Percentiles rank a stretch among this genome's conserved stretches.
phyloP scores from a whole-genome alignment of 1,284 basidiomycete species.

The Heliocybe sulcata region DNA sequence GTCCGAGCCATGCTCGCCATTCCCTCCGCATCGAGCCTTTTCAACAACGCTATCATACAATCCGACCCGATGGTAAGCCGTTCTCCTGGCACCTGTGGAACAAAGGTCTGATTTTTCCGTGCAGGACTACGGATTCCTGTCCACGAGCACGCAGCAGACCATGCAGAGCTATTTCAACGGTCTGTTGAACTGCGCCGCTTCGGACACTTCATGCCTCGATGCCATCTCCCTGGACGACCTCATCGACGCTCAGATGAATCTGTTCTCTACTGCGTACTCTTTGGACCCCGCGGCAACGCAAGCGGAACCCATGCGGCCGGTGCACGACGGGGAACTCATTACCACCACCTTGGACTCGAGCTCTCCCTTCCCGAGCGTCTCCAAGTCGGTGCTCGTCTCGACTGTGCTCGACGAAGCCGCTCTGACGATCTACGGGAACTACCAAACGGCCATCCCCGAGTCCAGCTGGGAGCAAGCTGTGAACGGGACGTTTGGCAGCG shows the following conservation, averaged over 20 bases:
- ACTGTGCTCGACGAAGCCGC: constrained; percentile 69
- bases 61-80: constrained; percentile 76
- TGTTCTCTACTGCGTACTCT: constrained; percentile 31
- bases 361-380: constrained; percentile 42
- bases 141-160: constrained; percentile 40
- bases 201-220: constrained; percentile 44
- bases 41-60: constrained; percentile 72
- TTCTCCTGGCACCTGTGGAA: background rate
- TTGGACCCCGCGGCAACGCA: constrained; percentile 47
- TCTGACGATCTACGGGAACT: constrained; percentile 42
- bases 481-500: constrained; percentile 37
- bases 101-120: background rate
- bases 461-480: constrained; percentile 33
- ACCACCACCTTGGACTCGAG: constrained; percentile 52
- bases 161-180: constrained; percentile 50
- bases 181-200: constrained; percentile 37
- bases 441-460: constrained; percentile 31
- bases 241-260: constrained; percentile 36
- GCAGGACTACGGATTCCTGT: constrained; percentile 70
- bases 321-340: constrained; percentile 52
- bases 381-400: constrained; percentile 63
- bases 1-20: constrained; percentile 68
- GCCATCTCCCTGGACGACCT: constrained; percentile 43
- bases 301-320: constrained; percentile 54
- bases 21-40: constrained; percentile 59